Evolutionary conservation across 139 green algal genomes (phyloP), one percentile per base, ranked within the genome.

Genomic region (Pleodorina starrii): DNA sequence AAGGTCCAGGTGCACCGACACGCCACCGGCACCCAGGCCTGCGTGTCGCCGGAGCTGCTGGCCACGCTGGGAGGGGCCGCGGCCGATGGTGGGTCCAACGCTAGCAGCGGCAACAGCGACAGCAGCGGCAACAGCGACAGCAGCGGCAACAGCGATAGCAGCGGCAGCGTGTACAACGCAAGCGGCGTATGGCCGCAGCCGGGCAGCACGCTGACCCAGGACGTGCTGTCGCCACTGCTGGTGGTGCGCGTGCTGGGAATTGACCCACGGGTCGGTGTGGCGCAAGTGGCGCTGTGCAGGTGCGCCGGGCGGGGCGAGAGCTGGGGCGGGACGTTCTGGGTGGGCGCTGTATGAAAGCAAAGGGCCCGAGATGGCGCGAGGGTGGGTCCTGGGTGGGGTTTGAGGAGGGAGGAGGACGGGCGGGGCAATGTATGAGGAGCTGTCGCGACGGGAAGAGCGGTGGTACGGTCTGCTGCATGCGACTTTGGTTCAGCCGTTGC

Each of bases 1-100:
- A 83, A 83, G 75, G 48, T 83, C 16, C 75, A 83, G 44, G 32
- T 83, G 12, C 75, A 83, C 46, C 43, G 12, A 7, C 46, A 66
- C 17, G 5, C 44, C 38, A 5, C 0, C 0, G 42, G 19, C 25
- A 2, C 11, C 14, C 7, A 68, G 27, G 46, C 44, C 46, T 83
- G 75, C 46, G 75, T 6, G 2, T 19, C 29, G 40, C 25, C 75
- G 11, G n/a, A 44, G 11, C 75, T 83, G 44, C 75, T 83, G n/a
- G 44, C 48, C 11, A 83, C 7, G 27, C 29, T 83, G 46, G 75
- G 50, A 7, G 69, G 50, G 38, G 69, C 29, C 69, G 69, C 63
- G 5, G 23, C 16, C n/a, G n/a, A 38, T 73, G 63, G 21, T 7
- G 27, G 27, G 1, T 11, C 27, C 63, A 73, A 11, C 63, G 35